These are phyloP conservation scores for Alectoria sarmentosa DNA, from an alignment of 495 filamentous ascomycete species.

Conservation along the genomic window DNA sequence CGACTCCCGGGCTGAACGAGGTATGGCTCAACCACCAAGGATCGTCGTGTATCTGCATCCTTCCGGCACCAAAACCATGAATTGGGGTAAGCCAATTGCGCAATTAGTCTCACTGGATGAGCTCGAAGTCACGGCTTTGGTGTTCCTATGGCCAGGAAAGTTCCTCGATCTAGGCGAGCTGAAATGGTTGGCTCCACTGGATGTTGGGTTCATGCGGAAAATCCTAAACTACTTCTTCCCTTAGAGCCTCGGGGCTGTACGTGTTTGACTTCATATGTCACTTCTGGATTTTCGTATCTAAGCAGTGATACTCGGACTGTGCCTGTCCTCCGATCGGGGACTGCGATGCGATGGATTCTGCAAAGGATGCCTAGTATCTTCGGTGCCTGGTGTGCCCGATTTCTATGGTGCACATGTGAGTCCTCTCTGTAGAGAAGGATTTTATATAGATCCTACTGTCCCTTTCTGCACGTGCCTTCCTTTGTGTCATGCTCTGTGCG, in stretches of 20 bases:
- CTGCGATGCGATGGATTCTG: slow-evolving; percentile 23
- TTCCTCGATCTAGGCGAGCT: not conserved
- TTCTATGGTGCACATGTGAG: not conserved
- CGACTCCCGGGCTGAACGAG: not conserved
- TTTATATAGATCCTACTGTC: slow-evolving; percentile 14
- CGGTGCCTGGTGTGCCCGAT: slow-evolving; percentile 20
- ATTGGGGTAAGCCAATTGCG: not conserved
- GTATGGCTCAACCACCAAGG: not conserved
- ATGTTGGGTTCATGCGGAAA: slow-evolving; percentile 12
- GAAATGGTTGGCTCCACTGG: not conserved
- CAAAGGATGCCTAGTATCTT: slow-evolving; percentile 22
- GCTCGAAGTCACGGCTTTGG: not conserved
- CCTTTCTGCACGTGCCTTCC: slow-evolving; percentile 6
- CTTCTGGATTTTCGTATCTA: slow-evolving; percentile 8
- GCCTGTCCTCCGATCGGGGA: slow-evolving; percentile 18
- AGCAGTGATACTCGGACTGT: slow-evolving; percentile 13
- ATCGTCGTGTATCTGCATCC: slow-evolving; percentile 12
- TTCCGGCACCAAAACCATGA: not conserved
- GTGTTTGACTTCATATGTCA: slow-evolving; percentile 18
- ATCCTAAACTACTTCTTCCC: slow-evolving; percentile 11
- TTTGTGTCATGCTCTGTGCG: slow-evolving; percentile 27
- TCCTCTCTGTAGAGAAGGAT: not conserved
- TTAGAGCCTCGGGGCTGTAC: slow-evolving; percentile 19
- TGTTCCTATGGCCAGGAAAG: not conserved
- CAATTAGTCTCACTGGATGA: not conserved